phyloP scores from a whole-genome alignment of 305 asterid species.

The Ilex paraguariensis region DNA sequence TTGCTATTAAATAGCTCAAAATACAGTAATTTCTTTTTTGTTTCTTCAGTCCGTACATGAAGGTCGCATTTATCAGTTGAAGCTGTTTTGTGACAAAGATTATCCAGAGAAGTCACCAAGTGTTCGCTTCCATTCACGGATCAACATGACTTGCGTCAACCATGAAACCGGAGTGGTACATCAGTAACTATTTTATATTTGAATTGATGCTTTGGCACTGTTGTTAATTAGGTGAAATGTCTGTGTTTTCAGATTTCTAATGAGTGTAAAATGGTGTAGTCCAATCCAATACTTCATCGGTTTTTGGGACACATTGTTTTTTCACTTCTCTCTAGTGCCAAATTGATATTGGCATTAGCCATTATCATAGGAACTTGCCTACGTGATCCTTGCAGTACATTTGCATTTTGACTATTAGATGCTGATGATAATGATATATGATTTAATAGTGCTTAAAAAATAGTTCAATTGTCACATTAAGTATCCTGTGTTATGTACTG shows the following conservation, averaged over 20 bases:
- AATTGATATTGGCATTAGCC: too few relatives aligned
- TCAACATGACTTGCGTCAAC: slow-evolving; percentile 82
- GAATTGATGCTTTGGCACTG: background rate
- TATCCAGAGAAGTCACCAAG: slow-evolving; percentile 91
- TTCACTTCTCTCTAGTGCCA: too few relatives aligned
- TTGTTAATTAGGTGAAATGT: background rate
- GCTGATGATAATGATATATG: too few relatives aligned
- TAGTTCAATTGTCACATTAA: too few relatives aligned
- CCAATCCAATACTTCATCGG: too few relatives aligned
- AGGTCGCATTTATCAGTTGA: slow-evolving; percentile 85
- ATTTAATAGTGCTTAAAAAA: too few relatives aligned
- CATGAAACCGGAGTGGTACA: slow-evolving; percentile 78
- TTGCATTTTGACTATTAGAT: too few relatives aligned
- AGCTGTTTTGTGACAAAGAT: slow-evolving; percentile 87
- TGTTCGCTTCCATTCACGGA: slow-evolving; percentile 83
- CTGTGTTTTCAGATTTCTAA: background rate
- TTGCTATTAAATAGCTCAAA: background rate
- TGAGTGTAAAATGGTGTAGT: too few relatives aligned
- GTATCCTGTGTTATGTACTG: too few relatives aligned
- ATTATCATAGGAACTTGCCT: too few relatives aligned
- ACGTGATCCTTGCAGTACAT: too few relatives aligned
- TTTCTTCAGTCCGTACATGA: slow-evolving; percentile 78
- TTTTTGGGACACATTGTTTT: too few relatives aligned
- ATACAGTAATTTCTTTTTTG: background rate
- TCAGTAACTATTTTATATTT: background rate